Evolutionary conservation across 2,329 filamentous ascomycete species (phyloP).

Genomic region (Venturia oleaginea): DNA sequence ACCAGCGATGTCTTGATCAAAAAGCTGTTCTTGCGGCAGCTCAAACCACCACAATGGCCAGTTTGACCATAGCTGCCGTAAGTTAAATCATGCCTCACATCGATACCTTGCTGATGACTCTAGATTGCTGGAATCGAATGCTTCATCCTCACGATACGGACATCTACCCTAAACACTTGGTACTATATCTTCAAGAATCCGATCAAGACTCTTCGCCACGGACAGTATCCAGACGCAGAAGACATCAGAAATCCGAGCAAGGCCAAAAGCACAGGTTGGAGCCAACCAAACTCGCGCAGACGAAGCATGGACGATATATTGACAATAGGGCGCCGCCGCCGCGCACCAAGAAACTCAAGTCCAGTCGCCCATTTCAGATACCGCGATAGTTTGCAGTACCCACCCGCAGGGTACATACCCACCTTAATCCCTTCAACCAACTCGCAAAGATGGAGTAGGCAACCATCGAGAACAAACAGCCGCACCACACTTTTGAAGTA

Average conservation of each 20-base stretch:
- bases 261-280: background rate
- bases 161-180: conserved; percentile 5
- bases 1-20: background rate
- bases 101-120: background rate
- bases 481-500: background rate
- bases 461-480: background rate
- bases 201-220: background rate
- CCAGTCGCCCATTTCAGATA: conserved; percentile 1
- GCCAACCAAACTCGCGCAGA: background rate
- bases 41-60: background rate
- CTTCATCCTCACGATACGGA: background rate
- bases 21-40: conserved; percentile 3
- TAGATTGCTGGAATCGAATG: conserved; percentile 2
- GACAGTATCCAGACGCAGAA: conserved; percentile 1
- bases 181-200: conserved; percentile 5
- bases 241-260: background rate
- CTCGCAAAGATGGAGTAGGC: background rate
- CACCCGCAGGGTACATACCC: background rate
- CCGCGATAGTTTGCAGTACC: background rate
- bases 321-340: background rate
- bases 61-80: background rate
- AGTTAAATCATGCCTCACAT: background rate
- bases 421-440: background rate
- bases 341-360: background rate
- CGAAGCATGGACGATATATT: background rate